These are phyloP conservation scores for Clathrus columnatus DNA, from an alignment of 768 basidiomycete genomes.

Conservation along the genomic window DNA sequence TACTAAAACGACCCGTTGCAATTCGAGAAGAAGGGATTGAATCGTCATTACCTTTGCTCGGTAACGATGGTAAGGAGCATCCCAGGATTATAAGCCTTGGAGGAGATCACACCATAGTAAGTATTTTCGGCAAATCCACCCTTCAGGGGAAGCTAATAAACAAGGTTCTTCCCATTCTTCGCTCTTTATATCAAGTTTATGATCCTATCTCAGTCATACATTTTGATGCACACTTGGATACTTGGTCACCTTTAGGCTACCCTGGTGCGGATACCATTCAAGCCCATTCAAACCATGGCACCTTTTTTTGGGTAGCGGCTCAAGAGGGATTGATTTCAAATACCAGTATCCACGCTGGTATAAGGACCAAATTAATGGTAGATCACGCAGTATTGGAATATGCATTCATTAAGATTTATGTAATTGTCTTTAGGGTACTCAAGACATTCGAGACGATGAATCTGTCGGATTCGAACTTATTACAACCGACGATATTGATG, in stretches of 20 bases:
- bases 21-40: constrained; percentile 20
- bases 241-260: constrained; percentile 18
- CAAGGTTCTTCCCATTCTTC: constrained; percentile 72
- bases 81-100: constrained; percentile 74
- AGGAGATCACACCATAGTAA: constrained; percentile 81
- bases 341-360: constrained; percentile 75
- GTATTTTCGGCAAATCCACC: neutral
- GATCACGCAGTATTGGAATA: constrained; percentile 15
- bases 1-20: constrained; percentile 50
- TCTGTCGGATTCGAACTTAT: constrained; percentile 73
- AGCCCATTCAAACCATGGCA: constrained; percentile 72
- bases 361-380: constrained; percentile 65
- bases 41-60: constrained; percentile 25
- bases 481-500: constrained; percentile 76
- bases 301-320: constrained; percentile 74
- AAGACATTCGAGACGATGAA: constrained; percentile 60
- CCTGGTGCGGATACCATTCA: constrained; percentile 41
- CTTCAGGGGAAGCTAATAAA: constrained; percentile 1
- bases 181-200: constrained; percentile 68
- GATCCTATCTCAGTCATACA: constrained; percentile 71
- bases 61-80: constrained; percentile 53
- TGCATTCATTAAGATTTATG: neutral
- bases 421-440: constrained; percentile 34
- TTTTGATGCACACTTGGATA: constrained; percentile 30
- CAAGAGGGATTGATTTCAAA: constrained; percentile 71